Base-by-base conservation (phyloP, 148 eudicot genomes). In the Rhododendron kiyosumense region DNA sequence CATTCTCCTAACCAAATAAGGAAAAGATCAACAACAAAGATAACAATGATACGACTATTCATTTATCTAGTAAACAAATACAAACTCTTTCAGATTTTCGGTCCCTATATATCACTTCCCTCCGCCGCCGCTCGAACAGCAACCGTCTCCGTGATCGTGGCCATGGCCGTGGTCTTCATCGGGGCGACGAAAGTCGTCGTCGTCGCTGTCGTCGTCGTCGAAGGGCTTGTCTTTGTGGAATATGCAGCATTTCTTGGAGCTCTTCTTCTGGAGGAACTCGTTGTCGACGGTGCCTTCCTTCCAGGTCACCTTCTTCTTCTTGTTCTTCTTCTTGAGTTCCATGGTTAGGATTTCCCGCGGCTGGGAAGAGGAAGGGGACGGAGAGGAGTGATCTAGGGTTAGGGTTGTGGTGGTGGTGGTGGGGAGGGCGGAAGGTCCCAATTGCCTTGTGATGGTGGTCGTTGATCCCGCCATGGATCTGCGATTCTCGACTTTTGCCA, bases 201-300 rank as follows among this genome's bases (percentile, higher is more conserved):
- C 95, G 78, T 96, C 98, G 85, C 96, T 93, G 69, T 86, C 87
- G 82, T 96, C 98, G 73, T 96, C 98, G 61, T 96, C 98, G 45
- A 96, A 96, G 6, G 98, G 92, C 90, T 96, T 96, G 43, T 96
- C 93, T 73, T 94, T 96, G 87, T 96, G 98, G 12, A 94, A 96
- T 26, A 96, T 94, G 87, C 98, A 96, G 84, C 98, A 96, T 85
- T 94, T 96, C 85, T 96, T 94, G 85, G 98, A 96, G 86, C 98
- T 94, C 83, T 96, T 96, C 88, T 90, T 96, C 77, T 95, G 89
- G 89, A 96, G 86, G 77, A 96, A 94, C 88, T 96, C 98, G 85
- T 96, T 96, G 52, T 96, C 94, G 14, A 96, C 91, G 41, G 98
- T 96, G 26, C 94, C 98, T 85, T 96, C 95, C 85, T 91, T 93